Evolutionary conservation across 2,329 filamentous ascomycete species (phyloP).

Genomic region (Chaetomiaceae sp.): DNA sequence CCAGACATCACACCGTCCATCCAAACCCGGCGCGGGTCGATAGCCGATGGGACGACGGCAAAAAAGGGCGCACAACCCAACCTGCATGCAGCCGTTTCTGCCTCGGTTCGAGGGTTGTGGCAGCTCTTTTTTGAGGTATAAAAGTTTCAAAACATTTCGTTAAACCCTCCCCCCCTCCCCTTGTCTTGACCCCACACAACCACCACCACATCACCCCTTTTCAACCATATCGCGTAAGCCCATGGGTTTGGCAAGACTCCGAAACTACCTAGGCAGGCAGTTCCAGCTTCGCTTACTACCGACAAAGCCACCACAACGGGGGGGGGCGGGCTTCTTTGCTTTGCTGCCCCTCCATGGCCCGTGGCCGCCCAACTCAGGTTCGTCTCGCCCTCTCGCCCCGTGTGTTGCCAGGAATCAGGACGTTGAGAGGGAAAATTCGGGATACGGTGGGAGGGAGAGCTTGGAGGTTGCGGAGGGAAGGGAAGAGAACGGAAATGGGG

Average conservation of each 20-base stretch:
- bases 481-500: too few species aligned
- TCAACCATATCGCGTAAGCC: slow-evolving; percentile 14
- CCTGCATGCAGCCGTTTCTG: slow-evolving; percentile 25
- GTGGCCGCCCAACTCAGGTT: too few species aligned
- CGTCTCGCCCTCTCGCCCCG: too few species aligned
- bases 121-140: slow-evolving; percentile 19
- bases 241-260: slow-evolving; percentile 8
- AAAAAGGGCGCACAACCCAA: slow-evolving; percentile 10
- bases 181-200: background rate
- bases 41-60: slow-evolving; percentile 2
- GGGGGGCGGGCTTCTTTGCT: too few species aligned
- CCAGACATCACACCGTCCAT: too few species aligned
- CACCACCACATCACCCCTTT: background rate
- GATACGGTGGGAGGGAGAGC: too few species aligned
- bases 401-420: slow-evolving; percentile 3
- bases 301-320: slow-evolving; percentile 14
- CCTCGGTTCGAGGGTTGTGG: too few species aligned
- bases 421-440: background rate
- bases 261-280: too few species aligned
- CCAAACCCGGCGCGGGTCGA: slow-evolving; percentile 5
- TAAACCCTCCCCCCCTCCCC: background rate
- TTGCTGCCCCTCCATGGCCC: too few species aligned
- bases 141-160: slow-evolving; percentile 11
- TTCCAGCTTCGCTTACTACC: slow-evolving; percentile 15
- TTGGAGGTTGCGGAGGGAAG: too few species aligned